phyloP scores from a whole-genome alignment of 169 alveolate genomes.

The Perkinsus chesapeaki region DNA sequence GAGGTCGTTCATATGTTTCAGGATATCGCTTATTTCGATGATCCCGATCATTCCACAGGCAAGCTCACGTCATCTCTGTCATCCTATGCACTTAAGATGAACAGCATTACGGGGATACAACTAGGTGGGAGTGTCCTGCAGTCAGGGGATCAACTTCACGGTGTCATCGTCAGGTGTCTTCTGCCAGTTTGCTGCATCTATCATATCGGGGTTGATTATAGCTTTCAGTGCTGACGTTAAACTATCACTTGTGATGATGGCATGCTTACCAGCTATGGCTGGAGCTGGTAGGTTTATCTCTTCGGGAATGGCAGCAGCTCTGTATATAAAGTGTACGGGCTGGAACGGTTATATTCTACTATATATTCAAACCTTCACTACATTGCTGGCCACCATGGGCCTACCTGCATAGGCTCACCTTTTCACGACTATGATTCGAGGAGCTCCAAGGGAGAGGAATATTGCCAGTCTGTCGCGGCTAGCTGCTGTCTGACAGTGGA shows the following conservation, averaged over 20 bases:
- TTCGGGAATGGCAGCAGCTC: not conserved
- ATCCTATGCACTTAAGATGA: constrained; percentile 12
- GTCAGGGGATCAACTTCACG: not conserved
- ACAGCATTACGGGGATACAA: constrained; percentile 8
- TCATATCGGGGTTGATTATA: constrained; percentile 29
- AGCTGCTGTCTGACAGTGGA: no score
- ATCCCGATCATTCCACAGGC: constrained; percentile 41
- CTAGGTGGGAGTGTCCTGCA: not conserved
- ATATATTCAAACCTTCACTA: no score
- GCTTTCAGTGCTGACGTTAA: constrained; percentile 36
- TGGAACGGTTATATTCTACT: no score
- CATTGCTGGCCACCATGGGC: no score
- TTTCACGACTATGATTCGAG: no score
- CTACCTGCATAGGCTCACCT: no score
- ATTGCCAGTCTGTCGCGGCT: no score
- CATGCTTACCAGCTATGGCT: constrained; percentile 25
- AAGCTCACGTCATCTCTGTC: constrained; percentile 28
- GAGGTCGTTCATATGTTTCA: no score
- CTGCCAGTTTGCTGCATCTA: constrained; percentile 24
- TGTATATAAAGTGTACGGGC: no score
- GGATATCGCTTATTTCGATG: constrained; percentile 41
- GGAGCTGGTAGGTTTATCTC: not conserved
- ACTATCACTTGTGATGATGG: constrained; percentile 32
- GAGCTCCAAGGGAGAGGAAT: no score
- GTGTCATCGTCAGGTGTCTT: not conserved